Evolutionary conservation across 129 eudicot genomes (phyloP).

Genomic region (Gnaphalium uliginosum): DNA sequence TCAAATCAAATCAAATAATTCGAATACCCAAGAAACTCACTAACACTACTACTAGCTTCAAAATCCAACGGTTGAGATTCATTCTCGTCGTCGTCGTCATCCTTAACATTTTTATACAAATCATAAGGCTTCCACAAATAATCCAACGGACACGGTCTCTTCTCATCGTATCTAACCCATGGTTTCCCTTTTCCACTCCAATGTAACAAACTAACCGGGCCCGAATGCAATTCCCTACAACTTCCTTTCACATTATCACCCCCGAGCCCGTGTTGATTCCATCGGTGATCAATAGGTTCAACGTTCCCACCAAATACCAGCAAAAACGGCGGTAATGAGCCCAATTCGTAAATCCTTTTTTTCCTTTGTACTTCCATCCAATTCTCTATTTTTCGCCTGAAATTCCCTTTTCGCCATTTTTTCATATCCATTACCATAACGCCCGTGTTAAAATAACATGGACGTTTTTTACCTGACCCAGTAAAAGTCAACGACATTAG

Average conservation of each 20-base stretch:
- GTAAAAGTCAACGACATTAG: constrained; percentile 21
- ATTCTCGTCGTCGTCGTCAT: not conserved
- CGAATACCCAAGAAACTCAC: constrained; percentile 42
- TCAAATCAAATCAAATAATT: constrained; percentile 52
- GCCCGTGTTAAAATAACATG: constrained; percentile 92
- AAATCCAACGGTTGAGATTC: constrained; percentile 45
- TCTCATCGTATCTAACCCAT: constrained; percentile 80
- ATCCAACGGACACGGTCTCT: constrained; percentile 92
- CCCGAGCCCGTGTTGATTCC: constrained; percentile 94
- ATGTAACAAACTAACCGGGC: constrained; percentile 93
- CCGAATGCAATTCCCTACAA: constrained; percentile 73
- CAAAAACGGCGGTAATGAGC: constrained; percentile 80
- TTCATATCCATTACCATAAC: constrained; percentile 90
- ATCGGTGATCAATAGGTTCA: constrained; percentile 73
- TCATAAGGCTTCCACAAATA: constrained; percentile 89
- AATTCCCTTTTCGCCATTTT: constrained; percentile 65
- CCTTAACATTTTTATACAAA: constrained; percentile 36
- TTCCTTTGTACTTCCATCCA: constrained; percentile 87
- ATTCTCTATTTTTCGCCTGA: constrained; percentile 52
- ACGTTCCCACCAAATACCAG: constrained; percentile 71
- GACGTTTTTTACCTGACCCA: constrained; percentile 37
- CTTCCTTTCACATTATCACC: constrained; percentile 92
- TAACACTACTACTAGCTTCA: not conserved
- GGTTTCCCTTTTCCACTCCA: constrained; percentile 98
- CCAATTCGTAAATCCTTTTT: constrained; percentile 75